Evolutionary conservation across 2,329 filamentous ascomycete species (phyloP).

Genomic region (Paraphoma chrysanthemicola): DNA sequence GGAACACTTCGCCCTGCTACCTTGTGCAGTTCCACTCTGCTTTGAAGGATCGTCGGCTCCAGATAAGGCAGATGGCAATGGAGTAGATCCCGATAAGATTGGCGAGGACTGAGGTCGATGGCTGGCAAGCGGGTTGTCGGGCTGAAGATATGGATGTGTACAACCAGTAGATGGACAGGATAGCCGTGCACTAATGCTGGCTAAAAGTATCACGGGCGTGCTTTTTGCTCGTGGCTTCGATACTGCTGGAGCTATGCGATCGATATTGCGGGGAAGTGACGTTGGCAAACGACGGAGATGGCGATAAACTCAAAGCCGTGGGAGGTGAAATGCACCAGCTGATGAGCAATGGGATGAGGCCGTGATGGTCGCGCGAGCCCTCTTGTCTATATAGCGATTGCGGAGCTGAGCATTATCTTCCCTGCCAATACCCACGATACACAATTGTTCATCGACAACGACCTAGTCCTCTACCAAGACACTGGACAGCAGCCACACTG

Average conservation of each 20-base stretch:
- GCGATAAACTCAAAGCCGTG: conserved; percentile 1
- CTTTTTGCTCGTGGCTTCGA: conserved; percentile 22
- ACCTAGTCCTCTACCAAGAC: conserved; percentile 25
- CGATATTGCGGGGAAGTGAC: conserved; percentile 29
- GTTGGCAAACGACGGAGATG: conserved; percentile 9
- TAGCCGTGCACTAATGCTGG: conserved; percentile 11
- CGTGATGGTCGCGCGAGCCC: conserved; percentile 1
- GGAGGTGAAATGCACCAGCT: conserved; percentile 4
- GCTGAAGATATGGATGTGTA: conserved; percentile 19
- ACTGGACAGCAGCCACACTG: conserved; percentile 13
- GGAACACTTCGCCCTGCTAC: neutral
- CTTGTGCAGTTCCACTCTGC: neutral
- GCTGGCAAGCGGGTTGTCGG: conserved; percentile 12
- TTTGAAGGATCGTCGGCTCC: conserved; percentile 7
- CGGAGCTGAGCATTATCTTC: conserved; percentile 28
- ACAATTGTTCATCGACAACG: conserved; percentile 25
- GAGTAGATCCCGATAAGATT: conserved; percentile 20
- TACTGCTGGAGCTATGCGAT: conserved; percentile 1
- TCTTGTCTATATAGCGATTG: conserved; percentile 18
- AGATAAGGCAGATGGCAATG: conserved; percentile 20
- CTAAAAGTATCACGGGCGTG: conserved; percentile 5
- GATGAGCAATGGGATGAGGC: conserved; percentile 8
- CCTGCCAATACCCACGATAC: conserved; percentile 38
- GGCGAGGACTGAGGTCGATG: conserved; percentile 23
- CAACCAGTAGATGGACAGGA: conserved; percentile 9